Conservation (phyloP, 176 grass and related monocot species). For the Eremochloa ophiuroides region DNA sequence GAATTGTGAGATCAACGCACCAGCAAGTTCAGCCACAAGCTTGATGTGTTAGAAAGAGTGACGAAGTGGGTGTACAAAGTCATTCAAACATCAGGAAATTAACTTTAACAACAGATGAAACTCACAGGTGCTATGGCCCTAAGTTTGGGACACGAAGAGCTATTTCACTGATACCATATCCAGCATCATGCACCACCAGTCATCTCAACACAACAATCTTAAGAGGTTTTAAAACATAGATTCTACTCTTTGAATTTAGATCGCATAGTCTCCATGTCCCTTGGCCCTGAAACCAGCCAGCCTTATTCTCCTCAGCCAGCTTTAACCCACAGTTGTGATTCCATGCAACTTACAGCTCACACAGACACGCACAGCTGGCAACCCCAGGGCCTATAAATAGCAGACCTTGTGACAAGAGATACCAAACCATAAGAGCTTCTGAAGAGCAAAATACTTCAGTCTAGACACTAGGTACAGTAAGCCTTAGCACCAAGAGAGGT, state of each 20-base stretch:
- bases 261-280: conserved; percentile 7
- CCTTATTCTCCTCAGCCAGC: conserved; percentile 35
- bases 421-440: conserved; percentile 33
- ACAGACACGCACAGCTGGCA: conserved; percentile 5
- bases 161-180: background rate
- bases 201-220: background rate
- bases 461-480: conserved; percentile 8
- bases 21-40: background rate
- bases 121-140: background rate
- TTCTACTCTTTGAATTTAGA: background rate
- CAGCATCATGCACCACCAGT: conserved; percentile 1
- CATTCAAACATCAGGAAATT: background rate
- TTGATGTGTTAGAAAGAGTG: background rate
- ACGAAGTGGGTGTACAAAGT: background rate
- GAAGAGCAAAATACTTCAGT: conserved; percentile 23
- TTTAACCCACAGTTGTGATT: conserved; percentile 2
- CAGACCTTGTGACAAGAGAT: conserved; percentile 12
- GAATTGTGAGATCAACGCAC: background rate
- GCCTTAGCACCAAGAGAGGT: background rate
- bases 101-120: background rate
- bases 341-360: conserved; percentile 33
- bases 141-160: background rate
- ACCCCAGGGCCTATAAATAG: conserved; percentile 42
- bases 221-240: background rate
- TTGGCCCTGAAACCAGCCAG: conserved; percentile 4